A percentile compares a stretch with the other conserved stretches of the same genome.
Conservation (phyloP, 2,329 filamentous ascomycete genomes). For the Epichloe elymi region DNA sequence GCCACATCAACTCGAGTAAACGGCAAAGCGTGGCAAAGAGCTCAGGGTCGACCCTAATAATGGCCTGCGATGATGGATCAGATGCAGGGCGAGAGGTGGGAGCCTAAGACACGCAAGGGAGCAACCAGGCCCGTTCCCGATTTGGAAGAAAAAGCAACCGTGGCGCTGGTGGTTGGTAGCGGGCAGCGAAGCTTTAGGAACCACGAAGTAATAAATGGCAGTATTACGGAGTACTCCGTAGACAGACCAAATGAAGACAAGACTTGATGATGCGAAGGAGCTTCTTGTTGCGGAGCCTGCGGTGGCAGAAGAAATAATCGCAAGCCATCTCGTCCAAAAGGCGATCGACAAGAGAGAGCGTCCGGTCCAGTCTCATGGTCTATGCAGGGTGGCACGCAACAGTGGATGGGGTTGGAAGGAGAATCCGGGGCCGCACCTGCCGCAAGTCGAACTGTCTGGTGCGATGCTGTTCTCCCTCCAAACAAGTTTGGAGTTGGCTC, state of each 20-base stretch:
- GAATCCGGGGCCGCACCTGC: background rate
- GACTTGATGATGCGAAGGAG: background rate
- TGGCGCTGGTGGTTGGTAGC: background rate
- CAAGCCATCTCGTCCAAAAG: background rate
- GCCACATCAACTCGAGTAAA: background rate
- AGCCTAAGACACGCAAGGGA: slow-evolving; percentile 4
- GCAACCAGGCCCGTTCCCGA: background rate
- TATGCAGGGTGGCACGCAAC: background rate
- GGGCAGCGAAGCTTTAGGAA: background rate
- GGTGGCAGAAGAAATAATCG: background rate
- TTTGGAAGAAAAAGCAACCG: slow-evolving; percentile 1
- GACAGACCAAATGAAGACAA: background rate
- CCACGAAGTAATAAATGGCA: too few relatives aligned
- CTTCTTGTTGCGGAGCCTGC: background rate
- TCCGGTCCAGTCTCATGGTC: background rate
- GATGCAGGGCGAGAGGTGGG: slow-evolving; percentile 1
- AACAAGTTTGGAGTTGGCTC: background rate
- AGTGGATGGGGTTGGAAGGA: background rate
- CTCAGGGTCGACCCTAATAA: background rate
- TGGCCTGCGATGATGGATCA: background rate
- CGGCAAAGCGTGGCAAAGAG: background rate
- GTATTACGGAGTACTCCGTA: background rate
- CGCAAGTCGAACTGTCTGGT: background rate
- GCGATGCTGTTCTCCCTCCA: background rate
- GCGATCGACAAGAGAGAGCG: background rate